Base-by-base conservation (phyloP, 2,329 filamentous ascomycete species). In the Pleoardoris graminearum region DNA sequence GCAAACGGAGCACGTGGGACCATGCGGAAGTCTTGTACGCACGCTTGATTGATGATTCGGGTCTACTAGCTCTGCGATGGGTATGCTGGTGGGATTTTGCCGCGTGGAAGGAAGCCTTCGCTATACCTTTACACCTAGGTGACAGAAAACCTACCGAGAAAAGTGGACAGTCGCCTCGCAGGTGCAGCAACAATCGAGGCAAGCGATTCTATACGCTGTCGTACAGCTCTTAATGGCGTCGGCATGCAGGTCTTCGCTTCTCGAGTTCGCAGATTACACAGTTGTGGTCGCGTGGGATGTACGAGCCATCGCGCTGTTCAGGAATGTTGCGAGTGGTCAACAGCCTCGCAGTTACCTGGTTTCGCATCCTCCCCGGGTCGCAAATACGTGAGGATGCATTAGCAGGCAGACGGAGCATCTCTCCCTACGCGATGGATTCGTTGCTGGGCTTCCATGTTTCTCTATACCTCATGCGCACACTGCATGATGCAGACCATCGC, bases 381-480 rank as follows among this genome's bases (percentile, higher is more conserved):
- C 32, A 27, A 37, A 37, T 33, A 44, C 32, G 29, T 47, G 44
- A 47, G 32, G 44, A n/a, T 47, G 33, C 44, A 12, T 47, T 12
- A n/a, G 19, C 32, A 46, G 7, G 14, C 22, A 12, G 12, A 27
- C 36, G 30, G 29, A 11, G 10, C 21, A 22, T 17, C 11, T 27
- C 33, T 47, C 32, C 22, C 32, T 33, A 37, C 44, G 32, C 32
- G 30, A 25, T 7, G 41, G 8, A 22, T 5, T n/a, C 14, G 33
- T 37, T 17, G 32, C 22, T 27, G 32, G 23, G 16, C 22, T 23
- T 42, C 23, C 23, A 19, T 36, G 32, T 27, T 37, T 29, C 32
- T 27, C 44, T 22, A 27, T 33, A 37, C 22, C n/a, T 21, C 32
- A 12, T 27, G 33, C 44, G 44, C 32, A 47, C 32, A 16, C n/a